Evolutionary conservation across 345 rosid genomes (phyloP).

Genomic region (Brassica rapa): DNA sequence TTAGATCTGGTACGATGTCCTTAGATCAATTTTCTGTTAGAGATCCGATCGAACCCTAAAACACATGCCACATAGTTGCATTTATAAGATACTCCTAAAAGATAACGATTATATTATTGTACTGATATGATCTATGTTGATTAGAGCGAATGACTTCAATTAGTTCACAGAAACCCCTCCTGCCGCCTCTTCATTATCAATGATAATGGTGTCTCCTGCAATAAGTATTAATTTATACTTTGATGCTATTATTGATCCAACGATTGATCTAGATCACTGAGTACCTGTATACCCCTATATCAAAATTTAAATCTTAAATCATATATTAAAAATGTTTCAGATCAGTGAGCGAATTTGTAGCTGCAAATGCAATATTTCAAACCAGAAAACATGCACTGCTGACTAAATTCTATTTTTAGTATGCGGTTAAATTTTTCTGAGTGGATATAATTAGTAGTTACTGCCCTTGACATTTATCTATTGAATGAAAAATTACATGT

Average conservation of each 20-base stretch:
- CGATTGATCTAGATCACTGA: neutral
- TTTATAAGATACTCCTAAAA: neutral
- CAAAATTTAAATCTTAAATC: neutral
- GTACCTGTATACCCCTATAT: neutral
- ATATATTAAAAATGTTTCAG: neutral
- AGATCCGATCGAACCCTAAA: constrained; percentile 29
- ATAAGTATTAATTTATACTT: neutral
- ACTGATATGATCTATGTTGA: constrained; percentile 11
- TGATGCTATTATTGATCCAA: constrained; percentile 6
- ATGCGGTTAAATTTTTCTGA: neutral
- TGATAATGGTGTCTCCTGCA: constrained; percentile 3
- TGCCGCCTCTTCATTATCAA: neutral
- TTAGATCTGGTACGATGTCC: constrained; percentile 11
- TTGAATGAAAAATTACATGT: neutral
- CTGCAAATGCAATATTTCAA: constrained; percentile 14
- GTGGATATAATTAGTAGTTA: neutral
- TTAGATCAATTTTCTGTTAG: neutral
- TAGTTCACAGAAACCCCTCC: neutral
- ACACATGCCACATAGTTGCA: constrained; percentile 2
- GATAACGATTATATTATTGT: neutral
- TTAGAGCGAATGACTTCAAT: neutral
- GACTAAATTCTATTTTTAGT: neutral
- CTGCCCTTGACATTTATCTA: neutral
- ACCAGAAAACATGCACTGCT: constrained; percentile 21
- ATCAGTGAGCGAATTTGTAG: neutral